These are phyloP conservation scores for Detonula confervacea DNA, from an alignment of 352 stramenopile species.

Conservation along the genomic window DNA sequence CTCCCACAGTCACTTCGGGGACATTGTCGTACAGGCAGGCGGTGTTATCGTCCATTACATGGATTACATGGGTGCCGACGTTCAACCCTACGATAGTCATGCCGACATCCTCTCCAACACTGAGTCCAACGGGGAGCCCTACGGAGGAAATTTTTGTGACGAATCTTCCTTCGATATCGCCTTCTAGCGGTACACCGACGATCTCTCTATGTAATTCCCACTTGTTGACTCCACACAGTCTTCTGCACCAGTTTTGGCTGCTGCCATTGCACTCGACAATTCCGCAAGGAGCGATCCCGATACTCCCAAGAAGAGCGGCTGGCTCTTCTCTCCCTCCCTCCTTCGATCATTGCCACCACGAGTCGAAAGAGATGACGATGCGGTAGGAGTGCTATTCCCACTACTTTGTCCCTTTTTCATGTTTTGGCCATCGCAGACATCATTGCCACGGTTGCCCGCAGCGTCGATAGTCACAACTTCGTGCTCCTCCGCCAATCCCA, in stretches of 20 bases:
- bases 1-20: background rate
- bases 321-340: background rate
- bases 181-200: too few species aligned
- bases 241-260: background rate
- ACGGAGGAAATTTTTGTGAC: too few species aligned
- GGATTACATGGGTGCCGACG: too few species aligned
- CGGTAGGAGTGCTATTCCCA: background rate
- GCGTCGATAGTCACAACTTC: slow-evolving; percentile 15
- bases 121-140: too few species aligned
- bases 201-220: background rate
- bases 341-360: background rate
- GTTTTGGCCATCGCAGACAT: background rate
- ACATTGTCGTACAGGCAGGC: too few species aligned
- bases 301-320: slow-evolving; percentile 33
- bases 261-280: slow-evolving; percentile 19
- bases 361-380: too few species aligned
- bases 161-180: too few species aligned
- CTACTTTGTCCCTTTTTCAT: background rate
- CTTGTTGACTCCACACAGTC: background rate
- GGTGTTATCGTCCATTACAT: too few species aligned
- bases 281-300: slow-evolving; percentile 34
- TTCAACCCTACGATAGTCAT: too few species aligned
- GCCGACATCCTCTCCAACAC: too few species aligned
- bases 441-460: too few species aligned
- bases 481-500: slow-evolving; percentile 32